Base-by-base conservation (phyloP, 2,329 filamentous ascomycete genomes). In the Cytospora chrysosperma region DNA sequence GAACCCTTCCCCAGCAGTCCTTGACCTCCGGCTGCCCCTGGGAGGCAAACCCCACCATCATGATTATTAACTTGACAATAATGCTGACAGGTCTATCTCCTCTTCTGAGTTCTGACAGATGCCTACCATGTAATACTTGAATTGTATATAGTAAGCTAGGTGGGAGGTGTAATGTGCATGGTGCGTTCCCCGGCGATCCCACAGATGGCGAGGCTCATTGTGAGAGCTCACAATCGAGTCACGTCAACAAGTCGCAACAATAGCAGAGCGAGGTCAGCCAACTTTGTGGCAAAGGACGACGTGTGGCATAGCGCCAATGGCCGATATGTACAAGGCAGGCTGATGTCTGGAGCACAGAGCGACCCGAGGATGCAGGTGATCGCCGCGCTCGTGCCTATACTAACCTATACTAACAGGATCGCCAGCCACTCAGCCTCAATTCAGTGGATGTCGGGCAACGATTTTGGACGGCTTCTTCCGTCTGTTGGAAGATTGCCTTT, bases 91-190 rank as follows among this genome's bases (percentile, higher is more conserved):
- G 32, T 28, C 32, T 13, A 17, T 28, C 15, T n/a, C 15, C 37
- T 19, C 30, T 55, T 61, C 27, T 61, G 59, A 61, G 51, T 55
- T 49, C 37, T 58, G 59, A 58, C 51, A 62, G 40, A 30, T 37
- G 21, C 32, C 8, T 62, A 57, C 49, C 27, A 49, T 12, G 19
- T 34, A n/a, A 17, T 7, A 19, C 49, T 7, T 9, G 19, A 37
- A 21, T 61, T 3, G 43, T 24, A 47, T 24, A 8, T 43, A 21
- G 19, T 47, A 24, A 47, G 43, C 43, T 21, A 12, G 10, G 43
- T 24, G 21, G 43, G 43, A 47, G 43, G 43, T 47, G 10, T 19
- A 47, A 47, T 12, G 7, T 24, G n/a, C 43, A 47, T 47, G 43
- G 43, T 12, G 43, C n/a, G 24, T 24, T 24, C 19, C 13, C n/a